Percentiles rank a stretch among this genome's conserved stretches.
Conservation (phyloP, 495 filamentous ascomycete genomes). For the Haplographium delicatum region DNA sequence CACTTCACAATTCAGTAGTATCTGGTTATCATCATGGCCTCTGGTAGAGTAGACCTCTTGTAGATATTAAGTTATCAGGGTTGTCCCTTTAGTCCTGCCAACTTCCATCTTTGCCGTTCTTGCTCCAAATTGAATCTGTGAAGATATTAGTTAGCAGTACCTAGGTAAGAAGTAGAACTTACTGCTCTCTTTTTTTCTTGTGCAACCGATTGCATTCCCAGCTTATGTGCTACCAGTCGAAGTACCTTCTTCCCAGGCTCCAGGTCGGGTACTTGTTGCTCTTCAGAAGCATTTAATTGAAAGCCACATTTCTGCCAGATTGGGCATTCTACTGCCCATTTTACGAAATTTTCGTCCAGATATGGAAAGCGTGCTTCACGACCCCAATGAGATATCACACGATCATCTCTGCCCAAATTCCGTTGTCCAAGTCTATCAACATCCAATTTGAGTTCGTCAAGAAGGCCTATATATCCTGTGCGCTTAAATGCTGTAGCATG, state of each 20-base stretch:
- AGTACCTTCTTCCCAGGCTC: constrained; percentile 79
- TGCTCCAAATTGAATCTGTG: constrained; percentile 72
- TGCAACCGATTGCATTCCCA: constrained; percentile 67
- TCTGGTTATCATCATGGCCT: constrained; percentile 56
- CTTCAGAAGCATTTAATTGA: constrained; percentile 29
- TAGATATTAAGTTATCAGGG: constrained; percentile 32
- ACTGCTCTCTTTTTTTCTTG: constrained; percentile 83
- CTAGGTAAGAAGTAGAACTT: constrained; percentile 17
- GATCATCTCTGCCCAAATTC: constrained; percentile 91
- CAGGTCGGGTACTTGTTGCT: constrained; percentile 37
- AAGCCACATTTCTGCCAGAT: constrained; percentile 88
- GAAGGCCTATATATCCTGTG: constrained; percentile 60
- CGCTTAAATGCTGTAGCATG: constrained; percentile 72
- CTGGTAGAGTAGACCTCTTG: background rate
- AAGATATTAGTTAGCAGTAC: constrained; percentile 17
- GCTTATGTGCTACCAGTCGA: constrained; percentile 66
- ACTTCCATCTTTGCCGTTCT: constrained; percentile 81
- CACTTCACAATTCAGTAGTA: constrained; percentile 48
- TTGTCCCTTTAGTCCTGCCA: constrained; percentile 67
- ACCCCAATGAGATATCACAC: constrained; percentile 84
- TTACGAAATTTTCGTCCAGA: constrained; percentile 79
- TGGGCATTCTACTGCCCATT: constrained; percentile 67
- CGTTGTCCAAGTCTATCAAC: constrained; percentile 81
- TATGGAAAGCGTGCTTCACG: constrained; percentile 90
- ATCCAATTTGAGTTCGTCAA: constrained; percentile 83